Base-by-base conservation (phyloP, 2,329 filamentous ascomycete genomes). In the Cercospora nicotianae region DNA sequence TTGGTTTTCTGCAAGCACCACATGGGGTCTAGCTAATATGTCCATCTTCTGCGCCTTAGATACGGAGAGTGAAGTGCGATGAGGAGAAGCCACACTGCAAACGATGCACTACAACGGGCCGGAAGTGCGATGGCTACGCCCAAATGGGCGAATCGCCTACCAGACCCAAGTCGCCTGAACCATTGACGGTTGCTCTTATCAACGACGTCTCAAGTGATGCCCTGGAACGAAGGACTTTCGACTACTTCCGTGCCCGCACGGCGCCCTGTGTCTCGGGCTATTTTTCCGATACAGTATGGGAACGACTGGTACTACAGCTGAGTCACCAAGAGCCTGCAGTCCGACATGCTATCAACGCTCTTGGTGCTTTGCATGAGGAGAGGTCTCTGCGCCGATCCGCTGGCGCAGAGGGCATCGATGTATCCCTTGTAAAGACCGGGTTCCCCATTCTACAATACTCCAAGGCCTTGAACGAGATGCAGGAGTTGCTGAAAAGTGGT, bases 1-100 rank as follows among this genome's bases (percentile, higher is more conserved):
- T 31, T 20, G 18, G 20, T 33, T 18, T 59, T 55, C 28, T 42
- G 53, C 31, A 59, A 64, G 51, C 48, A 42, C 53, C 30, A n/a
- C 18, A 63, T 63, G n/a, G 45, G 30, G 61, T 33, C 12, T 64
- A 48, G 62, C 62, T 64, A 31, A 64, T n/a, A 59, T 31, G 28
- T 33, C 18, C n/a, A 28, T 30, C 36, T 42, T 30, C 45, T 60
- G 13, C 39, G 51, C 26, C n/a, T 87, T 64, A 85, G 76, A 81
- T 85, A 33, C 83, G 85, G 61, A 84, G 85, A 66, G 82, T 87
- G 63, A 87, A 87, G 74, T 88, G 86, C 74, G 85, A 87, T 69
- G 86, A 87, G 76, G 78, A 76, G 18, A 86, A 84, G 65, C 86
- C 86, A 1, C 78, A 76, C 45, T 88, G 86, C 70, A 76, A 81